phyloP scores from a whole-genome alignment of 2,329 filamentous ascomycete genomes.

The Xylaria sp. region DNA sequence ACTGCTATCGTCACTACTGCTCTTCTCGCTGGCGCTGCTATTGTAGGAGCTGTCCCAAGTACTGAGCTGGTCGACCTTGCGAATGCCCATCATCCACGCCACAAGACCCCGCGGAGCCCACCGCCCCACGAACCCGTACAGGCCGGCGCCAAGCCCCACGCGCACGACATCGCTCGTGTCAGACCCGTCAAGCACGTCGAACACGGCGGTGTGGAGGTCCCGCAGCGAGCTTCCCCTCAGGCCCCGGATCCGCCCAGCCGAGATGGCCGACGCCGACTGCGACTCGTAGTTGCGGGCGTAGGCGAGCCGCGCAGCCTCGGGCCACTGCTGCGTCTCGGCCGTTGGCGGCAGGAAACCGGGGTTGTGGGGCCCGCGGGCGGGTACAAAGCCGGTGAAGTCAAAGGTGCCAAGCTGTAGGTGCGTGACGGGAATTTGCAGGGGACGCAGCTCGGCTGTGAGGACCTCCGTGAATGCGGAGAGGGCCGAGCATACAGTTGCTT shows the following conservation, averaged over 20 bases:
- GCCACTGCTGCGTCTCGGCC: conserved; percentile 71
- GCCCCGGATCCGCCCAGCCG: conserved; percentile 67
- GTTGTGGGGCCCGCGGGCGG: conserved; percentile 51
- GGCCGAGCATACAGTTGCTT: conserved; percentile 86
- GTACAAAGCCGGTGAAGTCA: conserved; percentile 77
- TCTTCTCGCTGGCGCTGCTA: conserved; percentile 46
- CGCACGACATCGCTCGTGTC: conserved; percentile 73
- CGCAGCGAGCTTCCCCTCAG: conserved; percentile 77
- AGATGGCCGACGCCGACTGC: conserved; percentile 66
- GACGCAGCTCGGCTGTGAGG: conserved; percentile 80
- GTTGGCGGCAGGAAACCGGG: conserved; percentile 54
- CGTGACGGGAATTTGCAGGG: conserved; percentile 80
- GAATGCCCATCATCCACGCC: conserved; percentile 92
- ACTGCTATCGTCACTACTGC: conserved; percentile 42
- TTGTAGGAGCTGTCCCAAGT: conserved; percentile 61
- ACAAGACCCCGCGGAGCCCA: conserved; percentile 82
- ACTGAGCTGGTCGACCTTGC: conserved; percentile 67
- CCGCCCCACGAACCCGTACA: conserved; percentile 86
- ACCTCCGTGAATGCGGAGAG: conserved; percentile 88
- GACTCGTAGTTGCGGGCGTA: conserved; percentile 72
- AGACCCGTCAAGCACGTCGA: conserved; percentile 83
- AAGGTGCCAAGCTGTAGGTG: conserved; percentile 93
- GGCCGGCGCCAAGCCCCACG: conserved; percentile 83
- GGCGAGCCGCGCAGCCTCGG: conserved; percentile 67
- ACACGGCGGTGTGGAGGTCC: conserved; percentile 85